Conservation (phyloP, 352 stramenopile species). For the Globisporangium yorkense region DNA sequence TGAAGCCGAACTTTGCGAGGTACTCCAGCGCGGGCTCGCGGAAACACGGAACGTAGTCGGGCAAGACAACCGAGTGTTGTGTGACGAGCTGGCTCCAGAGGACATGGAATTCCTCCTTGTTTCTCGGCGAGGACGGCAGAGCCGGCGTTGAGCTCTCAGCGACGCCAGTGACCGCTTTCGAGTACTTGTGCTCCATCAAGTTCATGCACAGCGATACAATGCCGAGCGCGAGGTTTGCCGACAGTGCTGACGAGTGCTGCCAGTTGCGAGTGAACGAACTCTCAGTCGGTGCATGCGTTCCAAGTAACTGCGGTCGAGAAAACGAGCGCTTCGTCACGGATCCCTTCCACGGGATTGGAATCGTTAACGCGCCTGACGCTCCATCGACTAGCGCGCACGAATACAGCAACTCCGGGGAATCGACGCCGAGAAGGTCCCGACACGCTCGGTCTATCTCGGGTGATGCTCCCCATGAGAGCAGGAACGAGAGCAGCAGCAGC, state of each 20-base stretch:
- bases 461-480: constrained; percentile 70
- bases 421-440: constrained; percentile 43
- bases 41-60: constrained; percentile 63
- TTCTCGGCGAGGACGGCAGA: constrained; percentile 33
- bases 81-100: constrained; percentile 86
- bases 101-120: constrained; percentile 82
- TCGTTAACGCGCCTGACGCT: constrained; percentile 49
- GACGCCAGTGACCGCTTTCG: constrained; percentile 15
- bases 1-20: constrained; percentile 70
- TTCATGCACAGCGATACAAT: constrained; percentile 79
- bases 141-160: constrained; percentile 1
- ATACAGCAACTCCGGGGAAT: constrained; percentile 42
- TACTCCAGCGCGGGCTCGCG: constrained; percentile 67
- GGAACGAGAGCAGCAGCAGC: constrained; percentile 58
- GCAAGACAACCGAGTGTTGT: constrained; percentile 74
- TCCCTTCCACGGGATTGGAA: constrained; percentile 59
- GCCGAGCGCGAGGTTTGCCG: constrained; percentile 55
- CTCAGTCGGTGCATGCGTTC: constrained; percentile 13
- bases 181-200: constrained; percentile 76
- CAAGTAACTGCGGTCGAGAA: constrained; percentile 1
- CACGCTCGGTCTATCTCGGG: constrained; percentile 66
- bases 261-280: constrained; percentile 55
- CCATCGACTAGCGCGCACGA: constrained; percentile 63
- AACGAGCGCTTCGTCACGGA: background rate
- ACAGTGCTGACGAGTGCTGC: constrained; percentile 70